Conservation (phyloP, 805 yeast species). For the Teunomyces kruisii region DNA sequence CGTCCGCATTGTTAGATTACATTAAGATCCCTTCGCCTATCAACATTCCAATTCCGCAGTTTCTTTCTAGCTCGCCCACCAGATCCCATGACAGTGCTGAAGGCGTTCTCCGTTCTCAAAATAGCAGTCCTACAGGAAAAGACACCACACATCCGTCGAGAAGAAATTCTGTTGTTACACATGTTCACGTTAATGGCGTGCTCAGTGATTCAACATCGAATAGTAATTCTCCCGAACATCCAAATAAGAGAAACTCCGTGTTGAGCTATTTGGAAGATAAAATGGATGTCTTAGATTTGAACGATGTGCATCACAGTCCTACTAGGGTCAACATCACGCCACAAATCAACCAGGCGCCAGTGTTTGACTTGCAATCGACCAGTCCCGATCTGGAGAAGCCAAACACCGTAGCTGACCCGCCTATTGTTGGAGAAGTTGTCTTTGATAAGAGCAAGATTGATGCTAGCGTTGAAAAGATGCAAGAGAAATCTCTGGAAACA, state of each 20-base stretch:
- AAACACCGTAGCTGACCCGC: too few relatives aligned
- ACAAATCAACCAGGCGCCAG: slow-evolving; percentile 30
- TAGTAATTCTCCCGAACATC: slow-evolving; percentile 15
- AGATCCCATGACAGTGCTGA: slow-evolving; percentile 28
- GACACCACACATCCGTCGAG: slow-evolving; percentile 19
- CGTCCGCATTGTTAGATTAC: slow-evolving; percentile 29
- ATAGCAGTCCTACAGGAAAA: slow-evolving; percentile 11
- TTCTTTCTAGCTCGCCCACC: slow-evolving; percentile 40
- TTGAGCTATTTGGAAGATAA: slow-evolving; percentile 45
- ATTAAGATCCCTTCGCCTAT: slow-evolving; percentile 35
- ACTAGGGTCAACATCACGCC: slow-evolving; percentile 22
- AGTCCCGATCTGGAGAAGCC: slow-evolving; percentile 6
- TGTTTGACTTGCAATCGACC: slow-evolving; percentile 19
- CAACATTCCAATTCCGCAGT: slow-evolving; percentile 31
- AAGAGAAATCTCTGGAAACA: slow-evolving; percentile 5
- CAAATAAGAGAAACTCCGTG: slow-evolving; percentile 37
- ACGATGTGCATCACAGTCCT: slow-evolving; percentile 29
- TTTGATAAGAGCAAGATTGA: slow-evolving; percentile 5
- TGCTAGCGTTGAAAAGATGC: slow-evolving; percentile 5
- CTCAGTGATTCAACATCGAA: slow-evolving; percentile 19
- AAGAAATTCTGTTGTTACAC: slow-evolving; percentile 42
- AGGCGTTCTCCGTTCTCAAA: slow-evolving; percentile 11
- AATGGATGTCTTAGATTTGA: slow-evolving; percentile 41
- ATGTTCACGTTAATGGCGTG: slow-evolving; percentile 45
- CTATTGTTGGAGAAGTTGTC: background rate